Evolutionary conservation across 2,329 filamentous ascomycete genomes (phyloP).

Genomic region (Periconia digitata): DNA sequence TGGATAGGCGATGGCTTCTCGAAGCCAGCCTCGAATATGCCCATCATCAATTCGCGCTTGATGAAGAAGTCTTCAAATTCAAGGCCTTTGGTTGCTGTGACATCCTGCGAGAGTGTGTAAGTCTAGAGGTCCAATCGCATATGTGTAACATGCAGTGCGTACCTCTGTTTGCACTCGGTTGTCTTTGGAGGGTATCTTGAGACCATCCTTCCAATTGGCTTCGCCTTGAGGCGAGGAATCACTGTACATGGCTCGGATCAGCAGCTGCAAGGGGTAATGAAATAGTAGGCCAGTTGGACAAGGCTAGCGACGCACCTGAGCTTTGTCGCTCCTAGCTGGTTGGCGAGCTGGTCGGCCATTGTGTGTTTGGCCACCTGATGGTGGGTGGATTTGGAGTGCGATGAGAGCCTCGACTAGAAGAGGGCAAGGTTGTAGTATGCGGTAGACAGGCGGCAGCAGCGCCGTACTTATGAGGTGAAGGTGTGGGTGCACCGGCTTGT

Average conservation of each 20-base stretch:
- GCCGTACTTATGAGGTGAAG: not conserved
- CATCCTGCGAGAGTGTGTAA: constrained; percentile 66
- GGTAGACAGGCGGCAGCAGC: not conserved
- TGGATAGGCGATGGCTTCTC: constrained; percentile 99
- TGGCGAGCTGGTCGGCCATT: constrained; percentile 56
- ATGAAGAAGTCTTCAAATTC: constrained; percentile 98
- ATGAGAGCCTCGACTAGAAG: not conserved
- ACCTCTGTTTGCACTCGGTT: constrained; percentile 81
- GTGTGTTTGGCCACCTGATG: constrained; percentile 29
- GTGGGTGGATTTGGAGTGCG: constrained; percentile 10
- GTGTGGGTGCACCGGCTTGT: not conserved
- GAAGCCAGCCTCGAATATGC: constrained; percentile 98
- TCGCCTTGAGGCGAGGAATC: constrained; percentile 50
- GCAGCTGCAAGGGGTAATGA: not conserved
- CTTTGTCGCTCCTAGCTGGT: constrained; percentile 59
- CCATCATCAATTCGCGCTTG: constrained; percentile 95
- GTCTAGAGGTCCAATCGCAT: constrained; percentile 3
- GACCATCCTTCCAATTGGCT: constrained; percentile 72
- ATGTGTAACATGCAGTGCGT: constrained; percentile 17
- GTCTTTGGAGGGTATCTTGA: constrained; percentile 74
- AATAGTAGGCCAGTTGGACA: not conserved
- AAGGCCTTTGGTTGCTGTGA: constrained; percentile 94
- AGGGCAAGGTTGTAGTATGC: not conserved
- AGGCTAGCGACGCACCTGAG: constrained; percentile 44
- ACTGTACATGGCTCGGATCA: constrained; percentile 37